Base-by-base conservation (phyloP, 2,329 filamentous ascomycete species). In the Epichloe scottii region DNA sequence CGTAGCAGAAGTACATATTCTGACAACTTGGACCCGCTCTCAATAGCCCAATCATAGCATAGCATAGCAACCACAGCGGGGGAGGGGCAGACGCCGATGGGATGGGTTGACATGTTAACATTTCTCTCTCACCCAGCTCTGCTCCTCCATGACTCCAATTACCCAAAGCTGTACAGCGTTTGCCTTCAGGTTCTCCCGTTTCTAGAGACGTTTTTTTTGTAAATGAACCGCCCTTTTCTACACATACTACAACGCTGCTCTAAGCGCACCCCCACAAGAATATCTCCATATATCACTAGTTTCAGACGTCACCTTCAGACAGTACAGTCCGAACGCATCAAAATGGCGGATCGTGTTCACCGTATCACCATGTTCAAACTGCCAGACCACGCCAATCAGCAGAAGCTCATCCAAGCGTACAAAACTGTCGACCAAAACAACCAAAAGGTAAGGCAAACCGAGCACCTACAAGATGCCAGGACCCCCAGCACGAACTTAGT, bases 311-410 rank as follows among this genome's bases (percentile, higher is more conserved):
- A n/a, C 44, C 47, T 12, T 17, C 17, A 38, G 17, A 41, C 34
- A 12, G 30, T 23, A 48, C 23, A 55, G 11, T 35, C 19, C 26
- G 12, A 30, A 49, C 4, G 46, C 40, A 19, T 46, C 55, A 56
- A 48, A 23, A 61, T 76, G 71, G 63, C 68, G 17, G 62, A 63
- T 56, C 68, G 66, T 46, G 64, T 77, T 53, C 68, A 74, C 59
- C 68, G 75, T 49, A 61, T 75, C 37, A 78, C 75, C 56, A 69
- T 78, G 68, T 78, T 78, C 70, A 78, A 77, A 66, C 58, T 76
- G 38, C 69, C 73, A 21, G 66, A 69, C 44, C 59, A 63, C 52
- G 72, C 67, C 43, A 66, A 71, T 55, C 71, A 71, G 60, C 54
- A 68, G 57, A 66, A 63, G 59, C 58, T 78, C 51, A 55, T 77